Percentiles rank a stretch among this genome's conserved stretches.
Evolutionary conservation across 768 basidiomycete genomes (phyloP).

Genomic region (Trametes elegans): DNA sequence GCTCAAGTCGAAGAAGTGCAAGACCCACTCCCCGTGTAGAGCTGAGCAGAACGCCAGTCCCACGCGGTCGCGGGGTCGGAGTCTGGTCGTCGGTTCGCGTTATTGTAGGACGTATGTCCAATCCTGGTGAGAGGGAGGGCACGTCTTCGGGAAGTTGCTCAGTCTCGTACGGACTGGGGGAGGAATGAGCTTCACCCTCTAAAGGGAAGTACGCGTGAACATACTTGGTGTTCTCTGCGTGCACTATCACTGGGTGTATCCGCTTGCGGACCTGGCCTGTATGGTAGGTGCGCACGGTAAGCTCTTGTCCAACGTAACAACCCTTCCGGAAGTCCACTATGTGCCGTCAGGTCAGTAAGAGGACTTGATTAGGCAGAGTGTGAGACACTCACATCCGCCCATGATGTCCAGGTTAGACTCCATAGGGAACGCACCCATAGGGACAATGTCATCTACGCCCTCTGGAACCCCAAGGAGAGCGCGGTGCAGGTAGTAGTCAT

Average conservation of each 20-base stretch:
- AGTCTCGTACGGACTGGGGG: neutral
- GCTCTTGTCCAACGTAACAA: slow-evolving; percentile 96
- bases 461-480: slow-evolving; percentile 86
- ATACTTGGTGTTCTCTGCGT: slow-evolving; percentile 35
- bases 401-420: slow-evolving; percentile 94
- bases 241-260: slow-evolving; percentile 74
- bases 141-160: neutral
- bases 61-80: slow-evolving; percentile 43
- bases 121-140: slow-evolving; percentile 15
- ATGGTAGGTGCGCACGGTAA: slow-evolving; percentile 95
- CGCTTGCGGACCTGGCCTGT: slow-evolving; percentile 90
- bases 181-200: neutral
- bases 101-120: slow-evolving; percentile 32
- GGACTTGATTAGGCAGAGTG: neutral
- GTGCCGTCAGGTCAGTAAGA: neutral
- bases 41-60: slow-evolving; percentile 72
- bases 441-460: slow-evolving; percentile 71
- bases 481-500: slow-evolving; percentile 75
- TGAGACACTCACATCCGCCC: slow-evolving; percentile 74
- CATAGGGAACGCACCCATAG: slow-evolving; percentile 83
- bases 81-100: slow-evolving; percentile 25
- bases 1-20: slow-evolving; percentile 78
- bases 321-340: slow-evolving; percentile 95
- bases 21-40: slow-evolving; percentile 61
- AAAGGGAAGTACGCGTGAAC: neutral